Base-by-base conservation (phyloP, 257 asterid genomes). In the Plectranthus barbatus region DNA sequence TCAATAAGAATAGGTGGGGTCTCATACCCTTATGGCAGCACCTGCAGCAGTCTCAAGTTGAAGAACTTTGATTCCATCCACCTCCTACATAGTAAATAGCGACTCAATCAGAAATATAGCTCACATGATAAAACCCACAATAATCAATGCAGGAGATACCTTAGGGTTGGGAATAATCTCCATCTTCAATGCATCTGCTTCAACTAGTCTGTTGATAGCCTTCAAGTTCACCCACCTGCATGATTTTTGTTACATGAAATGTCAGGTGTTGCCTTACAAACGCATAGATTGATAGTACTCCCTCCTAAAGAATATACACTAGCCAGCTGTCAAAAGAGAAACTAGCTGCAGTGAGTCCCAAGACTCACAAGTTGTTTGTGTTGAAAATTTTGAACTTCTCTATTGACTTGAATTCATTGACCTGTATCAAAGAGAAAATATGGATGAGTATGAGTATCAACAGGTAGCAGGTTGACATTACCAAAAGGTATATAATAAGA, bases 11-110 rank as follows among this genome's bases (percentile, higher is more conserved):
- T 36, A 66, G 37, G 46, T 49, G 50, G 48, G 39, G 18, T 29
- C n/a, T n/a, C 12, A 33, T 83, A 93, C 99, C 97, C 70, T 87
- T 69, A 93, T 93, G 20, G 97, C 99, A 59, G 99, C 97, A 56
- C 99, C 99, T 46, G 97, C 99, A 66, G 98, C 98, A 57, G 97
- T 88, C 83, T 91, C 97, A 59, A 91, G 94, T 77, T 91, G 98
- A 81, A 91, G 97, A 76, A 93, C 94, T 74, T 90, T 87, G 57
- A 90, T 44, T 45, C 99, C 99, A 52, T 87, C 89, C 58, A 93
- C 99, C 85, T 93, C 99, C 99, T 93, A 77, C 12, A 51, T 59
- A 63, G 41, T 21, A 48, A 4, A 59, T 5, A 59, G 11, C 18
- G 40, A 37, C 50, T 46, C 56, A 26, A 44, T 69, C 9, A 72